Evolutionary conservation across 2,329 filamentous ascomycete species (phyloP), one percentile per base, ranked within the genome.

Genomic region (Phialophora macrospora): DNA sequence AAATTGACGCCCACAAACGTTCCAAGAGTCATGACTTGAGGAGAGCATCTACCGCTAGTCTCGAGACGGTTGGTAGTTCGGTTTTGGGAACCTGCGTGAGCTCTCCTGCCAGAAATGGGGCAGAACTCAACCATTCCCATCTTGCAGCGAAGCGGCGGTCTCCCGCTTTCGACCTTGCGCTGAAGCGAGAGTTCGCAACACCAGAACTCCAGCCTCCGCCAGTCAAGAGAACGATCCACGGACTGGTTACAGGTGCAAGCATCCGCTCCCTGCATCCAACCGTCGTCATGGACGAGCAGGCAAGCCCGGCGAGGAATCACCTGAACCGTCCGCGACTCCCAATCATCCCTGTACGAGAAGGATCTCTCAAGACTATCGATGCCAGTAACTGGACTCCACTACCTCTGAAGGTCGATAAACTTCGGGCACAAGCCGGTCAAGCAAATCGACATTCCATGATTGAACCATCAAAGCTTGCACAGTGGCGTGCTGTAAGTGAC

Each of bases 311-410:
- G 24, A 49, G 20, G 54, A 32, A 52, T 2, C 12, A 32, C 11
- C 41, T 30, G 22, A 34, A 26, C 20, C 34, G 55, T 8, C 54
- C 30, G 14, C 54, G 24, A 20, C 20, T 59, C 7, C 59, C 64
- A n/a, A 20, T 44, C 17, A 57, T 60, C 44, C 24, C 61, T 30
- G 20, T 34, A 4, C 61, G 57, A 41, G 66, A 65, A 20, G 60
- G 62, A 11, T 63, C 62, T 17, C 65, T 66, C 61, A 68, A 64
- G 48, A 66, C 63, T 9, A 67, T 68, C n/a, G 65, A 70, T 54
- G 61, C 66, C 5, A 68, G 64, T 38, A 61, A 38, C 6, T 68
- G 66, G 64, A 57, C 58, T 46, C 51, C 57, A 26, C 28, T 59
- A 17, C 52, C 60, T 17, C 38, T 64, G 34, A 57, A 49, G 20